Base-by-base conservation (phyloP, 2,329 filamentous ascomycete genomes). In the Bertia moriformis region DNA sequence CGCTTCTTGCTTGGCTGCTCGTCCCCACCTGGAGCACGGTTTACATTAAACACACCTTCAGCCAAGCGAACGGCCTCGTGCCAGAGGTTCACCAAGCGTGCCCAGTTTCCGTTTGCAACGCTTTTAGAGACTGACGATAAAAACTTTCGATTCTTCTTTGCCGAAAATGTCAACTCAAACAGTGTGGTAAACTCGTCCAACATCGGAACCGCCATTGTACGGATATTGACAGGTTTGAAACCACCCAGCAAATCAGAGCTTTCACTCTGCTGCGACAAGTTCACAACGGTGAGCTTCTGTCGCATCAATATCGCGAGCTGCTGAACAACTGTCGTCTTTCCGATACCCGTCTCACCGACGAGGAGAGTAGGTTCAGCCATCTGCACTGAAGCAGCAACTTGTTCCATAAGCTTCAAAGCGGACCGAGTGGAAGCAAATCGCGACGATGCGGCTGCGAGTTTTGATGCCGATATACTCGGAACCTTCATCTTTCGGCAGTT, bases 291-390 rank as follows among this genome's bases (percentile, higher is more conserved):
- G 12, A 99, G 71, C 49, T 85, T 93, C 52, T 87, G 83, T 1
- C 88, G 85, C 19, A 95, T 69, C 3, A 81, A 72, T 42, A 83
- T 78, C 0, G 91, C 87, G 41, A 99, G 66, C 53, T 95, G 87
- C 56, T 99, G 91, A 13, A 98, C 80, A 18, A 91, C 83, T 0
- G 91, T 94, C 0, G 91, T 99, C 61, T 99, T 99, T 50, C 91
- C 91, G 38, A 94, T 95, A 64, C 91, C 91, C 4, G 91, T 99
- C 62, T 99, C 91, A 53, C 91, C 91, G n/a, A 99, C 91, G 19
- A 99, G 73, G 14, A 99, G 63, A 1, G 94, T 73, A 3, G 93
- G 87, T 51, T 99, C 91, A n/a, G 75, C 73, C 49, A 87, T 73
- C 44, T 82, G 78, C 4, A 95, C 75, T 1, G 87, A 82, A 27